These are phyloP conservation scores for Cucurbita moschata DNA, from an alignment of 306 rosid species.

Conservation along the genomic window DNA sequence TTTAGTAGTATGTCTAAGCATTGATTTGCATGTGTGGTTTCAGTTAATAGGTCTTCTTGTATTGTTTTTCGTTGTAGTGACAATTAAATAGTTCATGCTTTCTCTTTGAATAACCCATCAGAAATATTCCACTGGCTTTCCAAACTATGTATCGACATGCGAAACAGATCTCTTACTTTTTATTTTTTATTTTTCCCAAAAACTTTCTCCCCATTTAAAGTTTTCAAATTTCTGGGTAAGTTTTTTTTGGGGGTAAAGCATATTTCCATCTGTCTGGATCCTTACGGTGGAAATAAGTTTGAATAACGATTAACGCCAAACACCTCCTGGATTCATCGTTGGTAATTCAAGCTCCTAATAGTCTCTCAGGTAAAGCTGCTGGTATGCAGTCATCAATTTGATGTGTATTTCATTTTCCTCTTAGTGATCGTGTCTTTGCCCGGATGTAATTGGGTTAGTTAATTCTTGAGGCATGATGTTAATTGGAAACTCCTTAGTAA, in stretches of 20 bases:
- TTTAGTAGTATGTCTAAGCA: not conserved
- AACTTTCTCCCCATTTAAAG: not conserved
- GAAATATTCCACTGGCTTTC: not conserved
- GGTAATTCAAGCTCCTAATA: conserved; percentile 1
- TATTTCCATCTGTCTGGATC: not conserved
- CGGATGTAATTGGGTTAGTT: conserved; percentile 22
- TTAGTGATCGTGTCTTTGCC: conserved; percentile 6
- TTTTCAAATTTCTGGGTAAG: not conserved
- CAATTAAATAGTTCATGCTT: not conserved
- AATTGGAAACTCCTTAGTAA: conserved; percentile 5
- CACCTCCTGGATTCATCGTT: conserved; percentile 4
- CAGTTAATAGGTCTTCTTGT: not conserved
- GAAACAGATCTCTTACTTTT: not conserved
- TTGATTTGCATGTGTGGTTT: not conserved
- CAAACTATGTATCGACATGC: not conserved
- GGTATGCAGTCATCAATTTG: conserved; percentile 18
- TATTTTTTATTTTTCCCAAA: too few relatives aligned
- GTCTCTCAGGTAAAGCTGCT: conserved; percentile 17
- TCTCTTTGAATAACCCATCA: not conserved
- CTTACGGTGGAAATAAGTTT: not conserved
- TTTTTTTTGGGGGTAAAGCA: not conserved
- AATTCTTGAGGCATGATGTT: conserved; percentile 11
- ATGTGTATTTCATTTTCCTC: conserved; percentile 28
- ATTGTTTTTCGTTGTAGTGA: not conserved
- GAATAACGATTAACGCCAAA: not conserved